Evolutionary conservation across 2,329 filamentous ascomycete species (phyloP).

Genomic region (Cercospora nicotianae): DNA sequence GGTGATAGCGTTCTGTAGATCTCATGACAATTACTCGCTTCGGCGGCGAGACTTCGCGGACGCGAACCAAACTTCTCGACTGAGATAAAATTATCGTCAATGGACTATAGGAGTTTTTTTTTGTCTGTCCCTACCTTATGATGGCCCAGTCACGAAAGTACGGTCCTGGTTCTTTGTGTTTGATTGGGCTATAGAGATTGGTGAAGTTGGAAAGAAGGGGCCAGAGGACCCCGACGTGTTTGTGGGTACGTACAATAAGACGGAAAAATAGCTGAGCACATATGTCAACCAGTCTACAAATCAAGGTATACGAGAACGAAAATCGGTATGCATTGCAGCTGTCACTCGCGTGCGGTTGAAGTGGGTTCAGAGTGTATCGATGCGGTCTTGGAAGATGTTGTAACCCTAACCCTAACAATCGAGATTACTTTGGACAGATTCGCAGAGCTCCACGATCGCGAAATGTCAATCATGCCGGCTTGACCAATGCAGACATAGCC

Average conservation of each 20-base stretch:
- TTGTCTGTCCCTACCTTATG: background rate
- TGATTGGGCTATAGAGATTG: background rate
- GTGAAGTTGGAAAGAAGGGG: background rate
- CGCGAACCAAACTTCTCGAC: background rate
- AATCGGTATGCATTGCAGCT: background rate
- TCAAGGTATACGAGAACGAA: background rate
- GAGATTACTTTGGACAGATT: background rate
- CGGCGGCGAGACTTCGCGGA: background rate
- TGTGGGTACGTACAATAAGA: background rate
- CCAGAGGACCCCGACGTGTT: background rate
- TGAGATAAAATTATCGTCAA: background rate
- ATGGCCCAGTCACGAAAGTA: background rate
- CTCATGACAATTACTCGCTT: background rate
- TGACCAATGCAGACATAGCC: background rate
- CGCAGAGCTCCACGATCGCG: background rate
- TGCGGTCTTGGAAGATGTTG: background rate
- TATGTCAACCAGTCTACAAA: background rate
- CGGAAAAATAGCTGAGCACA: background rate
- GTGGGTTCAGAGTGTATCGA: background rate
- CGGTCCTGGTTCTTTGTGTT: background rate
- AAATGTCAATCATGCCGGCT: background rate
- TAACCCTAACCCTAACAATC: background rate
- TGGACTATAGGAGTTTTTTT: background rate
- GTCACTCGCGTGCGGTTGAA: background rate
- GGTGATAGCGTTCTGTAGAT: constrained; percentile 14